Evolutionary conservation across 768 basidiomycete species (phyloP), one percentile per base, ranked within the genome.

Genomic region (Inosperma sp.): DNA sequence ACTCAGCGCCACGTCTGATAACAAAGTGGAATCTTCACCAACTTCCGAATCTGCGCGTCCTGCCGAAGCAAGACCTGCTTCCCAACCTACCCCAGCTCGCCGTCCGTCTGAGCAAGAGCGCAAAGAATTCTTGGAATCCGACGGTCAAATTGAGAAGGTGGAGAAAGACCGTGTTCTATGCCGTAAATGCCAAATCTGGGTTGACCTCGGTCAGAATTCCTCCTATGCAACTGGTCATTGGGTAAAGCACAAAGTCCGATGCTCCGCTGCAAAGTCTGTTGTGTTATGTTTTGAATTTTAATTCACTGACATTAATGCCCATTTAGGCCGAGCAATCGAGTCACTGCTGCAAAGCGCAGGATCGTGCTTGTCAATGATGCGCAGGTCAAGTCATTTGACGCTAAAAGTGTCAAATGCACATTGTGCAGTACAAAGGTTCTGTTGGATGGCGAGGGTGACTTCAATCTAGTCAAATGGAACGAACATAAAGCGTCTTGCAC

Each of bases 341-440:
- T 85, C 30, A 78, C 82, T 7, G 75, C 78, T 14, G 77, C 81
- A 13, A 80, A 84, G 55, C 74, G 85, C 51, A 83, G 80, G 65
- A 65, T 86, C 29, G 65, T 68, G 47, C 65, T 88, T 52, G 72
- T 85, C 26, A 87, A 85, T 55, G 86, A 88, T 62, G 59, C 77
- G 21, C 80, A 82, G 57, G 84, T 73, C 35, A 78, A 75, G 63
- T 59, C 62, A 0, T 82, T 78, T 59, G 68, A 75, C 6, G 49
- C 71, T 0, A 62, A 62, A 29, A 65, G 64, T 49, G 76, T 86
- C 17, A 69, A 73, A 16, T 88, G 86, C 64, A 64, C 63, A 13
- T 60, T 67, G 7, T 88, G 86, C 64, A 70, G 70, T 27, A 54
- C 48, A n/a, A 65, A 59, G 34, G 68, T 87, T 44, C 55, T 52